These are phyloP conservation scores for Tephrocybe sp. DNA, from an alignment of 768 basidiomycete species.

Conservation along the genomic window DNA sequence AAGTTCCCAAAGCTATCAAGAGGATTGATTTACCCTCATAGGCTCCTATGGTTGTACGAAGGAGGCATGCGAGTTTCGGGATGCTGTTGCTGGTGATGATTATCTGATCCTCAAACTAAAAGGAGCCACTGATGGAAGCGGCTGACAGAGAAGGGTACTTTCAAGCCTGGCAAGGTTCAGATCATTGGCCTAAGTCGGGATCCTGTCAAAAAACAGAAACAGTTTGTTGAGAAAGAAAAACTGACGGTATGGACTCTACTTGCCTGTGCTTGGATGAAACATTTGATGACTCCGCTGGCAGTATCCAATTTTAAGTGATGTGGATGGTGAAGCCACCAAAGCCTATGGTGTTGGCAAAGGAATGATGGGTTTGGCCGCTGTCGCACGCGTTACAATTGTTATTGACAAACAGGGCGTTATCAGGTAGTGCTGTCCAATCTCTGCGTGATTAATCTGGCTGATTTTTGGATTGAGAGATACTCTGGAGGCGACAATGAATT, in stretches of 20 bases:
- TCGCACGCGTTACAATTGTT: conserved; percentile 70
- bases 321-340: conserved; percentile 56
- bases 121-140: neutral
- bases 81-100: conserved; percentile 63
- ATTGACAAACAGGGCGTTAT: conserved; percentile 71
- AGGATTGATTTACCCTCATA: conserved; percentile 19
- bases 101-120: neutral
- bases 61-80: conserved; percentile 80
- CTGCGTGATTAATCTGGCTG: neutral
- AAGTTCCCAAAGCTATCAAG: neutral
- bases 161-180: conserved; percentile 59
- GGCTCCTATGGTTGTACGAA: conserved; percentile 78
- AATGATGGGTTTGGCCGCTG: conserved; percentile 58
- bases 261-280: no score
- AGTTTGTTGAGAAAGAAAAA: conserved; percentile 69
- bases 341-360: conserved; percentile 66
- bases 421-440: conserved; percentile 30
- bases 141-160: conserved; percentile 55
- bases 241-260: conserved; percentile 47
- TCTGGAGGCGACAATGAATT: conserved; percentile 59
- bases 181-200: conserved; percentile 78
- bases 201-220: conserved; percentile 66
- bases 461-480: conserved; percentile 42
- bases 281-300: conserved; percentile 20
- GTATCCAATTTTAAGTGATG: conserved; percentile 82